These are phyloP conservation scores for Actinomortierella ambigua DNA, from an alignment of 371 early-diverging fungal species.

Conservation along the genomic window DNA sequence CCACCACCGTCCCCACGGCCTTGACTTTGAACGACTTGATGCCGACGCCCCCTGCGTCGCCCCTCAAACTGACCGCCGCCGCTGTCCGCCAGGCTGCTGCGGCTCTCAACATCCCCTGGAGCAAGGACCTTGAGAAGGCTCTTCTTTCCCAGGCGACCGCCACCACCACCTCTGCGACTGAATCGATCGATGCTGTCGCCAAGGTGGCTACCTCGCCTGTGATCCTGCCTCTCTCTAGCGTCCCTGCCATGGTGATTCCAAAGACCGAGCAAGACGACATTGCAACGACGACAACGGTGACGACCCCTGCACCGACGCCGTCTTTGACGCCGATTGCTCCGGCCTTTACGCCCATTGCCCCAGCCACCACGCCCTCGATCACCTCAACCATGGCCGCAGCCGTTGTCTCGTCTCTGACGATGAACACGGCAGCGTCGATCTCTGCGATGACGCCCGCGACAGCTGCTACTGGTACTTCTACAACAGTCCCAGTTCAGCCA, in stretches of 20 bases:
- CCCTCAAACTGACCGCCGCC: conserved; percentile 15
- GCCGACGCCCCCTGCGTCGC: conserved; percentile 1
- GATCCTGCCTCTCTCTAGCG: not conserved
- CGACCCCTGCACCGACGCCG: too few relatives aligned
- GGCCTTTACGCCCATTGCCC: conserved; percentile 4
- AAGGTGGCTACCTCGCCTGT: conserved; percentile 5
- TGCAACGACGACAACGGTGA: not conserved
- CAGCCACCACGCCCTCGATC: not conserved
- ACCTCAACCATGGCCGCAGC: conserved; percentile 2
- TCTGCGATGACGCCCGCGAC: not conserved
- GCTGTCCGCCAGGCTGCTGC: conserved; percentile 27
- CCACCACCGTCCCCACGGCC: not conserved
- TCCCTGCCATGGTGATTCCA: not conserved
- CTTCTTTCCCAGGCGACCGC: conserved; percentile 8
- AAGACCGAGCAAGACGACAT: not conserved
- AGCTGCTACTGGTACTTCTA: not conserved
- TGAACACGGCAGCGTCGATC: not conserved
- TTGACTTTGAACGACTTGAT: not conserved
- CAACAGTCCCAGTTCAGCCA: too few relatives aligned
- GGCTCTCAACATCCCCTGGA: conserved; percentile 37
- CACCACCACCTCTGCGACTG: too few relatives aligned
- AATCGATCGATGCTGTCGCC: conserved; percentile 15
- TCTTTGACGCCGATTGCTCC: conserved; percentile 6
- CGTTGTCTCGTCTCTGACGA: conserved; percentile 2
- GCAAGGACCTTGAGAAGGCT: conserved; percentile 17